phyloP scores from a whole-genome alignment of 331 rosid species.

The Pyracantha coccinea region DNA sequence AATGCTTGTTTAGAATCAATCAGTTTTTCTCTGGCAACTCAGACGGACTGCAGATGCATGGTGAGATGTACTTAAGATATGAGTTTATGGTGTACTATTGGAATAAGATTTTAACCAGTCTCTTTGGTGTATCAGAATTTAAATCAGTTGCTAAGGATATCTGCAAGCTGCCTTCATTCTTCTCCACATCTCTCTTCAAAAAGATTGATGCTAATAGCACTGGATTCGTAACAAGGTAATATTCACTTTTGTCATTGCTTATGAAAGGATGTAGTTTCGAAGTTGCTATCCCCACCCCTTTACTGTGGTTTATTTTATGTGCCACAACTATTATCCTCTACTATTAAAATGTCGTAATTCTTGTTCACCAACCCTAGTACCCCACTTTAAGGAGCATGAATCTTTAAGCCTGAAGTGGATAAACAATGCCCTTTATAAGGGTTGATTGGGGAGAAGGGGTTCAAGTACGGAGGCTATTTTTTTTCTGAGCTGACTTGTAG shows the following conservation, averaged over 20 bases:
- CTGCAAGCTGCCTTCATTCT: conserved; percentile 96
- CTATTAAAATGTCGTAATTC: neutral
- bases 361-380: neutral
- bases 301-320: neutral
- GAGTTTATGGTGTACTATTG: conserved; percentile 15
- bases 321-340: neutral
- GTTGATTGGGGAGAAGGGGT: neutral
- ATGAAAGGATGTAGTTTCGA: neutral
- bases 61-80: conserved; percentile 43
- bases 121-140: conserved; percentile 57
- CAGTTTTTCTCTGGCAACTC: conserved; percentile 63
- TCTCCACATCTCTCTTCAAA: conserved; percentile 65
- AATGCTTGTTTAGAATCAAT: conserved; percentile 55
- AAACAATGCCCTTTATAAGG: neutral
- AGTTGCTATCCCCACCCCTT: neutral
- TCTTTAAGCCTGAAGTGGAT: neutral
- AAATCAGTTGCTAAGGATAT: conserved; percentile 78
- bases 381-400: neutral
- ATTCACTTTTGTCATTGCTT: conserved; percentile 15
- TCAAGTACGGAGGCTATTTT: neutral
- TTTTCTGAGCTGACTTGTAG: neutral
- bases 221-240: conserved; percentile 81
- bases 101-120: conserved; percentile 26
- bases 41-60: conserved; percentile 78
- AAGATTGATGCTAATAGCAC: conserved; percentile 75